Conservation (phyloP, 2,329 filamentous ascomycete genomes). For the Trematosphaeria pertusa region DNA sequence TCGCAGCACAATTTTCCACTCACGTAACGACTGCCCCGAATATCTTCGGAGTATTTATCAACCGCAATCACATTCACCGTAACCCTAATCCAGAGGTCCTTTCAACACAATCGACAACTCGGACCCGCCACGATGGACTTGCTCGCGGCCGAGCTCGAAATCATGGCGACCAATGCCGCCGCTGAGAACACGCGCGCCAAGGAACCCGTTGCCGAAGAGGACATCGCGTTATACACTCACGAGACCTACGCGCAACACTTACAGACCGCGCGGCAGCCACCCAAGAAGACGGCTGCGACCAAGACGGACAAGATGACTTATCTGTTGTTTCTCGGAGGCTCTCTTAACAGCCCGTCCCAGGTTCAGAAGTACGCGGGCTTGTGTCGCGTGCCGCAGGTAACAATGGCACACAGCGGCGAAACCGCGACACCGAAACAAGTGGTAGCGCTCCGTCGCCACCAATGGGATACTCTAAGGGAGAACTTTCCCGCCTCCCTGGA, state of each 20-base stretch:
- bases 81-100: too few relatives aligned
- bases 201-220: background rate
- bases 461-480: background rate
- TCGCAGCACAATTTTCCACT: too few relatives aligned
- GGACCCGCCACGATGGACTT: background rate
- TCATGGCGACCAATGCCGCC: background rate
- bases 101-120: too few relatives aligned
- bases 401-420: background rate
- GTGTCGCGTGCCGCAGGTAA: too few relatives aligned
- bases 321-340: background rate
- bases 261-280: background rate
- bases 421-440: too few relatives aligned
- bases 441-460: too few relatives aligned
- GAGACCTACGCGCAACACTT: too few relatives aligned
- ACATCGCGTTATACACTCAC: constrained; percentile 2
- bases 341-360: background rate
- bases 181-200: background rate
- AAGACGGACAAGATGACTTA: background rate
- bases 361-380: background rate
- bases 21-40: too few relatives aligned
- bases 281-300: background rate
- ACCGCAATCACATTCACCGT: too few relatives aligned
- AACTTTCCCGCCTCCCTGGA: background rate
- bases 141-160: background rate
- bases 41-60: too few relatives aligned